Percentiles rank a stretch among this genome's conserved stretches.
phyloP scores from a whole-genome alignment of 805 yeast genomes.

The Hyphopichia homilentoma region DNA sequence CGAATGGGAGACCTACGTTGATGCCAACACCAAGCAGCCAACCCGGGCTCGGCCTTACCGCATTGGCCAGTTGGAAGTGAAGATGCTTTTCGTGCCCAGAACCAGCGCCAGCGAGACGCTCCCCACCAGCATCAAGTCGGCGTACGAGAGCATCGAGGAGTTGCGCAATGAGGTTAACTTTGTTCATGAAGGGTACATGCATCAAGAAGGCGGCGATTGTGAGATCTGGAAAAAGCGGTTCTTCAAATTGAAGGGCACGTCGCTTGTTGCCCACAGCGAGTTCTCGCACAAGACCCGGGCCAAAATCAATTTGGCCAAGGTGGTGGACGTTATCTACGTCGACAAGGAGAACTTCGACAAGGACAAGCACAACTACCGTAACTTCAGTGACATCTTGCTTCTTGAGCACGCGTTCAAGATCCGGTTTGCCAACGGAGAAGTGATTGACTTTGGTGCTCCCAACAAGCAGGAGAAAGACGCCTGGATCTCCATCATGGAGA shows the following conservation, averaged over 20 bases:
- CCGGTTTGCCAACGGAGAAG: slow-evolving; percentile 73
- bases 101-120: slow-evolving; percentile 55
- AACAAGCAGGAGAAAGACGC: slow-evolving; percentile 51
- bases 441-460: slow-evolving; percentile 83
- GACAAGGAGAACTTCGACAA: slow-evolving; percentile 32
- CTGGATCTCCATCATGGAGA: slow-evolving; percentile 65
- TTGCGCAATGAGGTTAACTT: slow-evolving; percentile 21
- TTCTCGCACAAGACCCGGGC: slow-evolving; percentile 65
- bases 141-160: slow-evolving; percentile 31
- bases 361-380: slow-evolving; percentile 41
- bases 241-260: slow-evolving; percentile 69
- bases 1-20: slow-evolving; percentile 66
- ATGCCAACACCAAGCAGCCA: slow-evolving; percentile 18
- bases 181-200: slow-evolving; percentile 62
- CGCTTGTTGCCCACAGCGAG: slow-evolving; percentile 74
- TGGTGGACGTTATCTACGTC: slow-evolving; percentile 47
- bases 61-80: slow-evolving; percentile 64
- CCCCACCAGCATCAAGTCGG: slow-evolving; percentile 63
- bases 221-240: slow-evolving; percentile 67
- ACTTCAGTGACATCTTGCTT: slow-evolving; percentile 68
- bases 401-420: slow-evolving; percentile 74
- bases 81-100: slow-evolving; percentile 69
- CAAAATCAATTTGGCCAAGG: slow-evolving; percentile 69
- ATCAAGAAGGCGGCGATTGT: slow-evolving; percentile 92
- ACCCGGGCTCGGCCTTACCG: slow-evolving; percentile 47